Conservation (phyloP, 257 asterid genomes). For the Thymus quinquecostatus region DNA sequence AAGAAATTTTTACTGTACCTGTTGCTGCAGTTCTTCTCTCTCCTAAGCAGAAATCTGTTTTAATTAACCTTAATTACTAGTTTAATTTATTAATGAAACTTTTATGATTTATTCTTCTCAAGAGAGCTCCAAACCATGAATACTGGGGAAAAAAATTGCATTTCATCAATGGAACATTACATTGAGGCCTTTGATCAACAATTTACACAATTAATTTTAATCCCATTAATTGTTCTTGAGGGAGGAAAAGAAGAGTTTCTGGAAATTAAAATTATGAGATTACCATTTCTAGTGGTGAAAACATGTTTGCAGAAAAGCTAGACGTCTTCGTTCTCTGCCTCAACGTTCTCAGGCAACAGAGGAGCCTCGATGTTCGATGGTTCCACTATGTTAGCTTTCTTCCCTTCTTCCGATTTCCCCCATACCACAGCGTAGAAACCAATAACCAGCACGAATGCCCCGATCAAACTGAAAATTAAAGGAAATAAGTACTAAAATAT, state of each 20-base stretch:
- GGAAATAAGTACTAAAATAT: not conserved
- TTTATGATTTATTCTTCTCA: no score
- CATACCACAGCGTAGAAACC: conserved; percentile 65
- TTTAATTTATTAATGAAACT: no score
- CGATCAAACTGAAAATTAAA: conserved; percentile 42
- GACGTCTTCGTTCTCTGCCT: conserved; percentile 2
- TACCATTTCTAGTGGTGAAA: not conserved
- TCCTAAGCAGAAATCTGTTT: no score
- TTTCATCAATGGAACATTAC: not conserved
- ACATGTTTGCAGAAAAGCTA: not conserved
- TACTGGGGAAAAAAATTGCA: not conserved
- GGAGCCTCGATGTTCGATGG: conserved; percentile 33
- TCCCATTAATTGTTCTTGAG: not conserved
- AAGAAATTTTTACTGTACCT: no score
- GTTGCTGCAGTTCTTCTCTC: no score
- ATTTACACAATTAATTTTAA: conserved; percentile 1
- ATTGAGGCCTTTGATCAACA: conserved; percentile 3
- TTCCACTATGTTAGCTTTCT: conserved; percentile 20
- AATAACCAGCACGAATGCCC: conserved; percentile 46
- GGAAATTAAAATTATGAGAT: no score
- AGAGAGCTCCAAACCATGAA: no score
- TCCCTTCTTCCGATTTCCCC: conserved; percentile 58
- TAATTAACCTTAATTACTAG: no score
- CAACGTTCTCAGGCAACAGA: conserved; percentile 36
- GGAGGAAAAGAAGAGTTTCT: no score